phyloP scores from a whole-genome alignment of 1,284 basidiomycete species.

The Irpex lacteus region DNA sequence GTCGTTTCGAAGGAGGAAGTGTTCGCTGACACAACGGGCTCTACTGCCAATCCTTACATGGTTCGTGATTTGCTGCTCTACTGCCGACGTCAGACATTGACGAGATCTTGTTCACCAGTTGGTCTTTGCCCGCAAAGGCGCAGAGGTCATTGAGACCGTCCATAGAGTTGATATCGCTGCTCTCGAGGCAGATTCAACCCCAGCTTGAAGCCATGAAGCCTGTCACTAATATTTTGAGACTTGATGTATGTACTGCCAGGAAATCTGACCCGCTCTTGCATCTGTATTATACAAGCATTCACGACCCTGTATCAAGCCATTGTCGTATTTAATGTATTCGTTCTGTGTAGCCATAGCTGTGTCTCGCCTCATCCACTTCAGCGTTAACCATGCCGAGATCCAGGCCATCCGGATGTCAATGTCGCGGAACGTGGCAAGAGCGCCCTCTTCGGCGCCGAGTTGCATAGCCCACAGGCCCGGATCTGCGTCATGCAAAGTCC shows the following conservation, averaged over 20 bases:
- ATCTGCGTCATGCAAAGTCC: no score
- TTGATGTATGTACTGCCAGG: background rate
- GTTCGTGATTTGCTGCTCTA: conserved; percentile 42
- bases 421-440: no score
- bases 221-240: background rate
- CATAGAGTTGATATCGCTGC: conserved; percentile 47
- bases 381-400: no score
- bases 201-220: conserved; percentile 7
- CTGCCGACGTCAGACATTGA: background rate
- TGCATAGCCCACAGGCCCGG: no score
- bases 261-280: background rate
- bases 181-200: conserved; percentile 9
- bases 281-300: conserved; percentile 10
- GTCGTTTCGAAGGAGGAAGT: conserved; percentile 75
- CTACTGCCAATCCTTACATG: conserved; percentile 80
- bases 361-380: no score
- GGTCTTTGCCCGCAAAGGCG: conserved; percentile 76
- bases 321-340: background rate
- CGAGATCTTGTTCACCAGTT: conserved; percentile 43
- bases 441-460: no score
- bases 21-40: conserved; percentile 76
- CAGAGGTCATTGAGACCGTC: conserved; percentile 74
- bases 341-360: no score
- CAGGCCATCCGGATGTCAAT: no score
- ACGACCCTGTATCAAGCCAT: background rate